Evolutionary conservation across 2,329 filamentous ascomycete genomes (phyloP).

Genomic region (Teratosphaeria nubilosa): DNA sequence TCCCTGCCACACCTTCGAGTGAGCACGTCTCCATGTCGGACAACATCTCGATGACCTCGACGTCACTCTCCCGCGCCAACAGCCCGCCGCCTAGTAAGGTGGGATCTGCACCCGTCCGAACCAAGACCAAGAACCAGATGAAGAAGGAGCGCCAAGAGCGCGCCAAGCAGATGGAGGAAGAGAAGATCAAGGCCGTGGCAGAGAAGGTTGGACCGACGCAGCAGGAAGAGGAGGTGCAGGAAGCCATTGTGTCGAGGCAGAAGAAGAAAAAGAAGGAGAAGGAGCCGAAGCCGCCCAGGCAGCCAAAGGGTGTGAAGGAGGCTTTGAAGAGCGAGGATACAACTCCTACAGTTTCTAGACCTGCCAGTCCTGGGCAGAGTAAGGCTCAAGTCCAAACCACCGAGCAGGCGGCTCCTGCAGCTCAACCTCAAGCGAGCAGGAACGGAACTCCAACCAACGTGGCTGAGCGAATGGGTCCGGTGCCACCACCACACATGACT

Average conservation of each 20-base stretch:
- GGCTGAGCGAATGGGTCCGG: background rate
- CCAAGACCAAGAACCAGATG: constrained; percentile 67
- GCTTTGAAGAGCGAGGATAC: background rate
- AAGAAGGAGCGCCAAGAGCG: constrained; percentile 51
- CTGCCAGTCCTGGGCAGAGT: background rate
- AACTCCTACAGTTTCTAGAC: background rate
- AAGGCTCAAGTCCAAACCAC: constrained; percentile 6
- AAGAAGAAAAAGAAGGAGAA: constrained; percentile 69
- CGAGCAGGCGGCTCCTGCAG: constrained; percentile 15
- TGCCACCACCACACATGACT: background rate
- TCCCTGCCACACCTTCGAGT: constrained; percentile 63
- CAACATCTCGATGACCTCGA: constrained; percentile 62
- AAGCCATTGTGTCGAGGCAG: constrained; percentile 67
- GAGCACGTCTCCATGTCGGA: constrained; percentile 59
- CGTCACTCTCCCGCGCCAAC: constrained; percentile 60
- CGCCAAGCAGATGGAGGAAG: constrained; percentile 36
- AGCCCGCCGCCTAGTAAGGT: constrained; percentile 56
- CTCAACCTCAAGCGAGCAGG: constrained; percentile 5
- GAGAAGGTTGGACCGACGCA: background rate
- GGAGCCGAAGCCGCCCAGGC: constrained; percentile 16
- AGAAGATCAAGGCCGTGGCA: constrained; percentile 40
- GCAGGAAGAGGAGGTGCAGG: constrained; percentile 45
- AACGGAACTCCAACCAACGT: background rate
- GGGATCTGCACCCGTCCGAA: constrained; percentile 57
- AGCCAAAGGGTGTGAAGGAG: background rate